phyloP scores from a whole-genome alignment of 345 rosid genomes.

The Salix koriyanagi region DNA sequence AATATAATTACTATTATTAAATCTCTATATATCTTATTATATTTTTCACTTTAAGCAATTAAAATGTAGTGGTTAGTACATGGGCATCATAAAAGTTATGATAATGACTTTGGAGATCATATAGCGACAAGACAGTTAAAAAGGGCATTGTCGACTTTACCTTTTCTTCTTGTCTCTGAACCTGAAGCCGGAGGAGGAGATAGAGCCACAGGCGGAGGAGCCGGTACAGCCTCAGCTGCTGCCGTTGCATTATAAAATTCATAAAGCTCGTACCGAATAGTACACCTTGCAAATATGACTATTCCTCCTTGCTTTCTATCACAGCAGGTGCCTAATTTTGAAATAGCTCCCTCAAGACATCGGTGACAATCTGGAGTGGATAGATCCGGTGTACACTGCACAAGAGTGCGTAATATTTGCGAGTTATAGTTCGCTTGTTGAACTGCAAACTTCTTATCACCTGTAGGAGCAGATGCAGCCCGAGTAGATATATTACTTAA shows the following conservation, averaged over 20 bases:
- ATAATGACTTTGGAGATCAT: background rate
- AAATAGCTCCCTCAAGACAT: slow-evolving; percentile 32
- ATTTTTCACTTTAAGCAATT: too few species aligned
- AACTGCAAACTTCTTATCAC: slow-evolving; percentile 33
- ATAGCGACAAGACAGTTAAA: too few species aligned
- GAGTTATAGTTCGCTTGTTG: slow-evolving; percentile 2
- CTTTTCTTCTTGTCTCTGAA: slow-evolving; percentile 8
- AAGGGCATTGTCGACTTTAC: background rate
- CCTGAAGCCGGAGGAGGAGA: slow-evolving; percentile 18
- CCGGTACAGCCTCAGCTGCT: background rate
- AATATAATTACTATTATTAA: too few species aligned
- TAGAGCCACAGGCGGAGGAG: background rate
- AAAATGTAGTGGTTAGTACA: too few species aligned
- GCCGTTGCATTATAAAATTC: slow-evolving; percentile 18
- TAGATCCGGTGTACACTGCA: slow-evolving; percentile 54
- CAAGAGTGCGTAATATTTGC: slow-evolving; percentile 33
- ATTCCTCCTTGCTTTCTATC: slow-evolving; percentile 28
- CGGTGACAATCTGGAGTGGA: slow-evolving; percentile 19
- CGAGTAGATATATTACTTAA: slow-evolving; percentile 1
- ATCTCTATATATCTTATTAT: too few species aligned
- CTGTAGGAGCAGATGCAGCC: slow-evolving; percentile 18
- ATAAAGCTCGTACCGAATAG: slow-evolving; percentile 35
- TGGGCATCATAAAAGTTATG: too few species aligned
- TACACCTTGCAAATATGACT: slow-evolving; percentile 40
- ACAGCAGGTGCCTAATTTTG: slow-evolving; percentile 24